phyloP scores from a whole-genome alignment of 2,329 filamentous ascomycete species.

The Fusarium sambucinum region DNA sequence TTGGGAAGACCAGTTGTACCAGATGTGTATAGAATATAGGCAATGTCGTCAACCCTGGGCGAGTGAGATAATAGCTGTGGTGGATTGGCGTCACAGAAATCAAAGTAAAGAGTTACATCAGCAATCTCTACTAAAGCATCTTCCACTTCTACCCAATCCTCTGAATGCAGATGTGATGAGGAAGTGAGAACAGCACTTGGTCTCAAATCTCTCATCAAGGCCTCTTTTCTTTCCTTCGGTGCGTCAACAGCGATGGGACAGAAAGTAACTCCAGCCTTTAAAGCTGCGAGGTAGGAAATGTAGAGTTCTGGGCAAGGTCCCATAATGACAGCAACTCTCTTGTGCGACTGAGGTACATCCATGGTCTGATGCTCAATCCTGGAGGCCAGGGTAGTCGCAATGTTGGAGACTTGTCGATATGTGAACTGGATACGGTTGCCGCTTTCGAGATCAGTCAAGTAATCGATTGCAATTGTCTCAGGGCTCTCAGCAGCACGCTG shows the following conservation, averaged over 20 bases:
- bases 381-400: background rate
- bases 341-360: background rate
- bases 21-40: slow-evolving; percentile 24
- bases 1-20: slow-evolving; percentile 27
- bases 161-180: accelerated
- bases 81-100: background rate
- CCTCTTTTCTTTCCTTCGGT: slow-evolving; percentile 8
- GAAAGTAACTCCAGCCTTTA: slow-evolving; percentile 20
- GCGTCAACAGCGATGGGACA: slow-evolving; percentile 18
- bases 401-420: slow-evolving; percentile 4
- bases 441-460: background rate
- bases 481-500: background rate
- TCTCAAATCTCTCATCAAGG: slow-evolving; percentile 11
- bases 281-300: slow-evolving; percentile 17
- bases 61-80: accelerated
- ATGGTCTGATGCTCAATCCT: background rate
- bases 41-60: background rate
- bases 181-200: background rate
- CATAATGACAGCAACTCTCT: slow-evolving; percentile 5
- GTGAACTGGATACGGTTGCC: background rate
- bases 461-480: slow-evolving; percentile 4
- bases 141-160: accelerated
- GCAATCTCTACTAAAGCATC: background rate
- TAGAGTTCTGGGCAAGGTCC: slow-evolving; percentile 27
- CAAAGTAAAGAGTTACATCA: background rate